Evolutionary conservation across 2,329 filamentous ascomycete species (phyloP).

Genomic region (Drechslerella dactyloides): DNA sequence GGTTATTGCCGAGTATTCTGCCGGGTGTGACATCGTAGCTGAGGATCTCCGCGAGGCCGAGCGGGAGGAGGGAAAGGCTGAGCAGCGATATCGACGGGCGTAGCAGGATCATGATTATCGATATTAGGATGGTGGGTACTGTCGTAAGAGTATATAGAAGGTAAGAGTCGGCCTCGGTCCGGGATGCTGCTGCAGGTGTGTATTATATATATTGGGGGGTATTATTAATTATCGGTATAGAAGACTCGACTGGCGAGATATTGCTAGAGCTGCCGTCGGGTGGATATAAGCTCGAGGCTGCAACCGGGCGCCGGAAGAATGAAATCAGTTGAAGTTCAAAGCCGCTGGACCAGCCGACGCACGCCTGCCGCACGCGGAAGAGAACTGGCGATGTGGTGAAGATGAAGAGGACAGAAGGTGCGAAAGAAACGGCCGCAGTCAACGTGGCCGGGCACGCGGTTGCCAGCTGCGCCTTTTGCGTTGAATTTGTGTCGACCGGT

Average conservation of each 20-base stretch:
- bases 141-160: too few relatives aligned
- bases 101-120: constrained; percentile 17
- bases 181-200: background rate
- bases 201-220: background rate
- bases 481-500: constrained; percentile 49
- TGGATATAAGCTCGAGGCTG: background rate
- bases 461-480: constrained; percentile 41
- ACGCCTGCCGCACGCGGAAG: too few relatives aligned
- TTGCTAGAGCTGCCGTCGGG: background rate
- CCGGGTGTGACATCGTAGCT: constrained; percentile 37
- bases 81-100: constrained; percentile 23
- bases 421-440: background rate
- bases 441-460: background rate
- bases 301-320: background rate
- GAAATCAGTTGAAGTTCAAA: too few relatives aligned
- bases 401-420: background rate
- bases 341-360: background rate
- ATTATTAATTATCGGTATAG: background rate
- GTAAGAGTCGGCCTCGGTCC: background rate
- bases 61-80: constrained; percentile 34
- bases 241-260: background rate
- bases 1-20: constrained; percentile 7
- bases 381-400: background rate
- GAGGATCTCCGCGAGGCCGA: constrained; percentile 21
- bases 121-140: background rate